Base-by-base conservation (phyloP, 305 asterid species). In the Coffea humblotiana region DNA sequence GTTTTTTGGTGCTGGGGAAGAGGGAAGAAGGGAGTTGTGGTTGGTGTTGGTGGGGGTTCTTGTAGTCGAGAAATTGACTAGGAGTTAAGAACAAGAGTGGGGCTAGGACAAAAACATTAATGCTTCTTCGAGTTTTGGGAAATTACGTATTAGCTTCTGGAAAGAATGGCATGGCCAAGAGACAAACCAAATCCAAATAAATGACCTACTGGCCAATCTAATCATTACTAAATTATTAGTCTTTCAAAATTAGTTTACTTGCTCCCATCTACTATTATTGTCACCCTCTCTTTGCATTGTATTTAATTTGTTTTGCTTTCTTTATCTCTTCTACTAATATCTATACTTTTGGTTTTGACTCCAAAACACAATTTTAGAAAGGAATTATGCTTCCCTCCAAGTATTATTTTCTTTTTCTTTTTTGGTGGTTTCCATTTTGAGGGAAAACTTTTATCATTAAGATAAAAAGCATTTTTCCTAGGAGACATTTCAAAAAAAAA, bases 181-280 rank as follows among this genome's bases (percentile, higher is more conserved):
- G 63, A 29, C 19, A 47, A 27, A 72, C 45, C 35, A 63, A 47
- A 48, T 27, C 64, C 61, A 78, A 69, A 54, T 52, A 69, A 70
- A 52, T 37, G 56, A 23, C 51, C 12, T 14, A 35, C 18, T 79
- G 68, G 43, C 54, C 52, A 70, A 61, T 74, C 56, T 48, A 51
- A 80, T 74, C 70, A 80, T 74, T 74, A 74, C 37, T 80, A 74
- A 37, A 80, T 80, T 66, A 80, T 80, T 74, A 52, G 63, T 76
- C 58, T 19, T 70, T 43, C 13, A 23, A 45, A 45, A 21, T 70
- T 70, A 70, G 23, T 70, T 19, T 70, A 19, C 21, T 29, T 67
- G 10, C 18, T 69, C 13, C 74, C 35, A 3, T n/a, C 76, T 72
- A 60, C 21, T 3, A 21, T 58, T 19, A 58, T 61, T n/a, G 27